Conservation (phyloP, 345 rosid species). For the Citropsis articulata region DNA sequence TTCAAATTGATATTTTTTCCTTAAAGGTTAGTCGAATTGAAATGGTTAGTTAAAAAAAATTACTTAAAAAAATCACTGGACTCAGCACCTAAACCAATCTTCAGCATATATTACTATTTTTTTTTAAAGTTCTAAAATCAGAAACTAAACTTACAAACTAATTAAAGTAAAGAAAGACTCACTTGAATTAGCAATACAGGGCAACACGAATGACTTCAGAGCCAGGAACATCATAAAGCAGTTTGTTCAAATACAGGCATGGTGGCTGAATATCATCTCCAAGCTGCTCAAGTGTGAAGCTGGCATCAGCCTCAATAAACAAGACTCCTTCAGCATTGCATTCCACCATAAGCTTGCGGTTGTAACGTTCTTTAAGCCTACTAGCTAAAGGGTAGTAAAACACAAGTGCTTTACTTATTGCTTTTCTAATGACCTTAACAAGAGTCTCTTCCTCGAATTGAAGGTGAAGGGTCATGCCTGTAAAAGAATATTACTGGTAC, state of each 20-base stretch:
- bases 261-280: background rate
- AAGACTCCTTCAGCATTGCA: slow-evolving; percentile 6
- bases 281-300: slow-evolving; percentile 2
- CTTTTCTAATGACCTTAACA: background rate
- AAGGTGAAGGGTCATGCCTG: background rate
- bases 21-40: too few species aligned
- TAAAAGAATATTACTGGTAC: background rate
- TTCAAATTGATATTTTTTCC: too few species aligned
- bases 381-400: slow-evolving; percentile 12
- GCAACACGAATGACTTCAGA: background rate
- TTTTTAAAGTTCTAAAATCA: too few species aligned
- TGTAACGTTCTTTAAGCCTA: background rate
- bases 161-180: background rate
- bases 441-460: background rate
- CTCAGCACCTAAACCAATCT: too few species aligned
- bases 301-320: slow-evolving; percentile 10
- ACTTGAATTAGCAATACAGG: slow-evolving; percentile 10
- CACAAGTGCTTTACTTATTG: background rate
- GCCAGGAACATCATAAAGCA: slow-evolving; percentile 7
- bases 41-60: too few species aligned
- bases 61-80: too few species aligned
- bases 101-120: too few species aligned
- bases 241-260: background rate
- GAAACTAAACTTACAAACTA: too few species aligned
- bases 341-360: slow-evolving; percentile 12